These are phyloP conservation scores for Apiospora hydei DNA, from an alignment of 2,329 filamentous ascomycete species.

Conservation along the genomic window DNA sequence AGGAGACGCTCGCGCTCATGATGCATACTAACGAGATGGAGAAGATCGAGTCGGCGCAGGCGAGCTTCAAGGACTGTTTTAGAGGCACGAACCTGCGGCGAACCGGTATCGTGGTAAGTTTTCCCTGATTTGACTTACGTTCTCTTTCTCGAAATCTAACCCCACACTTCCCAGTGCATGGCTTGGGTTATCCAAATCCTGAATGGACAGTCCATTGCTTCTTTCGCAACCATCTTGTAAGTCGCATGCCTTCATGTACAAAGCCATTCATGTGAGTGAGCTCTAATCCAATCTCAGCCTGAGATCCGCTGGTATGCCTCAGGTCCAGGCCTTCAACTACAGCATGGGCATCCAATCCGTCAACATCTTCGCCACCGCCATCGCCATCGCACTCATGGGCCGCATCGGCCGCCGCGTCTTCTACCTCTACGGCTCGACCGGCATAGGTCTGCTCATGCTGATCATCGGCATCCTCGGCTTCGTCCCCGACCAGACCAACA, in stretches of 20 bases:
- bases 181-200: conserved; percentile 63
- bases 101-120: conserved; percentile 64
- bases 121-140: conserved; percentile 50
- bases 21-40: conserved; percentile 65
- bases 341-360: conserved; percentile 58
- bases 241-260: fast-evolving
- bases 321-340: conserved; percentile 60
- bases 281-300: conserved; percentile 43
- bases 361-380: conserved; percentile 60
- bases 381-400: conserved; percentile 59
- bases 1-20: conserved; percentile 61
- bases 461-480: conserved; percentile 56
- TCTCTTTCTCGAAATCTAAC: not conserved
- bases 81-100: conserved; percentile 56
- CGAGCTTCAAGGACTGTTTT: conserved; percentile 59
- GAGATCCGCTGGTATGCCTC: conserved; percentile 60
- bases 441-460: conserved; percentile 54
- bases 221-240: conserved; percentile 67
- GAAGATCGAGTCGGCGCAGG: conserved; percentile 55
- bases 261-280: fast-evolving
- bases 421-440: conserved; percentile 54
- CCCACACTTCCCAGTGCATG: conserved; percentile 28
- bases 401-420: conserved; percentile 59
- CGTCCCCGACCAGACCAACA: conserved; percentile 48
- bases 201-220: conserved; percentile 68